These are phyloP conservation scores for Vachellia collinsii DNA, from an alignment of 306 rosid species.

Conservation along the genomic window DNA sequence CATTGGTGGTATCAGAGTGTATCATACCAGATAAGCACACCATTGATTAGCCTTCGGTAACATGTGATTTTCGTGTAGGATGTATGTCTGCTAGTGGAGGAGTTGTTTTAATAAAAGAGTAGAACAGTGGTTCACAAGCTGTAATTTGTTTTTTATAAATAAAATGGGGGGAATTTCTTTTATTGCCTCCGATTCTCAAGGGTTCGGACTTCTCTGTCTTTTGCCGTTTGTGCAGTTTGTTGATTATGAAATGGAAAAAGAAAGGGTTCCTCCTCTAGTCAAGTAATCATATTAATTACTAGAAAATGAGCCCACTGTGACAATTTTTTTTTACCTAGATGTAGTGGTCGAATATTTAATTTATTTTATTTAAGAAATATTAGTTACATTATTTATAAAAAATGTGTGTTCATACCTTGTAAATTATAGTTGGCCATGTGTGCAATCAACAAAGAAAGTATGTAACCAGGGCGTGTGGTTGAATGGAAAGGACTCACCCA, in stretches of 20 bases:
- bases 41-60: constrained; percentile 32
- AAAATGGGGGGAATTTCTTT: constrained; percentile 20
- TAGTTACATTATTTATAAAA: too few species aligned
- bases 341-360: too few species aligned
- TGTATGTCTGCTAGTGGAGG: constrained; percentile 30
- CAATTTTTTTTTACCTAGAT: background rate
- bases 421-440: too few species aligned
- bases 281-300: constrained; percentile 23
- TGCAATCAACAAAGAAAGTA: too few species aligned
- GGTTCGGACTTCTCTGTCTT: constrained; percentile 34
- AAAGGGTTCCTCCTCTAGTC: constrained; percentile 17
- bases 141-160: constrained; percentile 37
- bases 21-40: constrained; percentile 12
- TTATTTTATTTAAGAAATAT: too few species aligned
- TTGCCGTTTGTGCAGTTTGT: constrained; percentile 21
- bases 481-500: too few species aligned
- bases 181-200: constrained; percentile 35
- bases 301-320: background rate
- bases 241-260: constrained; percentile 35
- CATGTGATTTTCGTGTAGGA: constrained; percentile 37
- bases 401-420: too few species aligned
- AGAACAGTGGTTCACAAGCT: constrained; percentile 37
- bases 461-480: too few species aligned
- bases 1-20: constrained; percentile 32
- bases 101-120: constrained; percentile 33